Base-by-base conservation (phyloP, 768 basidiomycete genomes). In the Sistotremastrum suecicum region DNA sequence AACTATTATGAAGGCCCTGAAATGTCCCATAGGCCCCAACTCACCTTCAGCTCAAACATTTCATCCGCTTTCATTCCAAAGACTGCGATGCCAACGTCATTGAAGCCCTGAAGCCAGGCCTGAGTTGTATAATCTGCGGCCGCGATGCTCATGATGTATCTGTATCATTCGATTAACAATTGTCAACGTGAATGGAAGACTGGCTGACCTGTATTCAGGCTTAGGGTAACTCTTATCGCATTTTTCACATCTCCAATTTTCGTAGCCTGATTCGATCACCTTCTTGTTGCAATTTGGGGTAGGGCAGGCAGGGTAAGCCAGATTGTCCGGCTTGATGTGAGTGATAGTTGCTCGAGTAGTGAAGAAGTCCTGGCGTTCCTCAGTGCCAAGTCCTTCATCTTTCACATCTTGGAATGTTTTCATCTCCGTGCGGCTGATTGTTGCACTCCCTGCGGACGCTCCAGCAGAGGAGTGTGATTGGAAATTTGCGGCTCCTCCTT, bases 21-120 rank as follows among this genome's bases (percentile, higher is more conserved):
- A 5, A 12, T 7, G 34, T 36, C 6, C 33, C n/a, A 31, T 28
- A 29, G 30, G 41, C 9, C 12, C 10, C 32, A 35, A 42, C 53
- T 36, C 42, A 84, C 87, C 69, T 74, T 84, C 50, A 90, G 68
- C n/a, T 68, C 70, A 46, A 80, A 61, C 38, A 98, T 59, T 9
- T 91, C 80, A 54, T 90, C 76, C 7, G 88, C 94, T 33, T 74
- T 64, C 65, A 77, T 80, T 30, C 76, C 83, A 50, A 97, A 80
- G 10, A 99, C 63, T 3, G 67, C 64, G 44, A 77, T 61, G 4
- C 90, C 95, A 34, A 83, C 76, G 5, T 98, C 94, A 58, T 99
- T 94, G 70, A 99, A 99, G 3, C 85, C 89, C 51, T 87, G 86
- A 39, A 97, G 66, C 94, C 94, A 98, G 11, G 78, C 73, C 60